Evolutionary conservation across 192 early-diverging fungal genomes (phyloP).

Genomic region (Obelidium mucronatum): DNA sequence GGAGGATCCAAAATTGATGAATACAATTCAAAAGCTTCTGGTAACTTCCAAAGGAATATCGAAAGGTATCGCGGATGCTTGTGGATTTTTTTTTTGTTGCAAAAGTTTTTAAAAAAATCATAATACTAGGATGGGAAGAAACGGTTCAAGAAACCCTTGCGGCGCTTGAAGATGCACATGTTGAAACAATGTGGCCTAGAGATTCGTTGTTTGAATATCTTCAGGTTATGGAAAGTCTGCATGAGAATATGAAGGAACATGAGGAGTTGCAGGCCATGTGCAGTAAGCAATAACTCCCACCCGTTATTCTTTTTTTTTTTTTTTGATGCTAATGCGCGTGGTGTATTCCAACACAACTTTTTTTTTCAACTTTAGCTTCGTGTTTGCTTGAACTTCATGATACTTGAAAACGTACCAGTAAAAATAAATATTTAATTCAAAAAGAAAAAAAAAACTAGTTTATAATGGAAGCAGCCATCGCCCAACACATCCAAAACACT

Average conservation of each 20-base stretch:
- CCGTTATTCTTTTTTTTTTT: slow-evolving; percentile 1
- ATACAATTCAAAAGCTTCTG: slow-evolving; percentile 44
- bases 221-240: slow-evolving; percentile 55
- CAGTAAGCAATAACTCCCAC: too few species aligned
- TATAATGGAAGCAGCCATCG: slow-evolving; percentile 24
- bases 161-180: slow-evolving; percentile 35
- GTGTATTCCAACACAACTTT: not conserved
- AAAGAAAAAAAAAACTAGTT: slow-evolving; percentile 11
- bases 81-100: not conserved
- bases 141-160: slow-evolving; percentile 50
- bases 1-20: slow-evolving; percentile 30
- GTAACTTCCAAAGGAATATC: slow-evolving; percentile 43
- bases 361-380: slow-evolving; percentile 33
- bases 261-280: slow-evolving; percentile 55
- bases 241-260: slow-evolving; percentile 60
- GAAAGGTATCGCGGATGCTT: slow-evolving; percentile 41
- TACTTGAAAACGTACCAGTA: slow-evolving; percentile 15
- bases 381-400: slow-evolving; percentile 47
- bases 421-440: not conserved
- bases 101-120: not conserved
- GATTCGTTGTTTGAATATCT: slow-evolving; percentile 57
- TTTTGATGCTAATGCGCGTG: not conserved
- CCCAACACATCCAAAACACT: slow-evolving; percentile 36
- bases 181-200: slow-evolving; percentile 55
- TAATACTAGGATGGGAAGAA: slow-evolving; percentile 51